Evolutionary conservation across 2,329 filamentous ascomycete genomes (phyloP).

Genomic region (Cladosporium velox): DNA sequence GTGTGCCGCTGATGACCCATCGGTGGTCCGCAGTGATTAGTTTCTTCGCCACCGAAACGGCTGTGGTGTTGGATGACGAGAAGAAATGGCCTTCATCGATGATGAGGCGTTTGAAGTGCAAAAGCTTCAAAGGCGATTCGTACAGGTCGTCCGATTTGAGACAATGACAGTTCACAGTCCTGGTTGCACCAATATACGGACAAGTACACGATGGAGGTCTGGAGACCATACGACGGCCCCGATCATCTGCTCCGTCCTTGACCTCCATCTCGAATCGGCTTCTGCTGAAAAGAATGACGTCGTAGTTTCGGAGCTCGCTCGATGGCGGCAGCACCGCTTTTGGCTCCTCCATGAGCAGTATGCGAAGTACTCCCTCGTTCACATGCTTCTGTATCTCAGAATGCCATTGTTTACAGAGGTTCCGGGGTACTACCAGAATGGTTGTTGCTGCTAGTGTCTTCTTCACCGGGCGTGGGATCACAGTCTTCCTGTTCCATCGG

Average conservation of each 20-base stretch:
- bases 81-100: slow-evolving; percentile 91
- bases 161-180: slow-evolving; percentile 49
- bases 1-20: slow-evolving; percentile 91
- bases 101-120: slow-evolving; percentile 87
- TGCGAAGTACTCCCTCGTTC: slow-evolving; percentile 53
- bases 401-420: slow-evolving; percentile 81
- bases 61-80: slow-evolving; percentile 66
- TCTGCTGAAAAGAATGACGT: slow-evolving; percentile 77
- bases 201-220: slow-evolving; percentile 36
- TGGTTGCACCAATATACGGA: slow-evolving; percentile 48
- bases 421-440: slow-evolving; percentile 78
- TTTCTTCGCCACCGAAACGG: slow-evolving; percentile 56
- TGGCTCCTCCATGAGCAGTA: slow-evolving; percentile 62
- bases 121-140: slow-evolving; percentile 63
- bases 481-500: slow-evolving; percentile 46
- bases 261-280: slow-evolving; percentile 70
- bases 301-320: slow-evolving; percentile 63
- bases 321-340: slow-evolving; percentile 58
- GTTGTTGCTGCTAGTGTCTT: slow-evolving; percentile 69
- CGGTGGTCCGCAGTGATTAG: slow-evolving; percentile 65
- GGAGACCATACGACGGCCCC: slow-evolving; percentile 42
- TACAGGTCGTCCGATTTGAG: slow-evolving; percentile 47
- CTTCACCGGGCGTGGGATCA: slow-evolving; percentile 45
- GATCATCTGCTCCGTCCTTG: slow-evolving; percentile 50
- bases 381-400: slow-evolving; percentile 81